Conservation (phyloP, 257 asterid genomes). For the Lithospermum erythrorhizon region DNA sequence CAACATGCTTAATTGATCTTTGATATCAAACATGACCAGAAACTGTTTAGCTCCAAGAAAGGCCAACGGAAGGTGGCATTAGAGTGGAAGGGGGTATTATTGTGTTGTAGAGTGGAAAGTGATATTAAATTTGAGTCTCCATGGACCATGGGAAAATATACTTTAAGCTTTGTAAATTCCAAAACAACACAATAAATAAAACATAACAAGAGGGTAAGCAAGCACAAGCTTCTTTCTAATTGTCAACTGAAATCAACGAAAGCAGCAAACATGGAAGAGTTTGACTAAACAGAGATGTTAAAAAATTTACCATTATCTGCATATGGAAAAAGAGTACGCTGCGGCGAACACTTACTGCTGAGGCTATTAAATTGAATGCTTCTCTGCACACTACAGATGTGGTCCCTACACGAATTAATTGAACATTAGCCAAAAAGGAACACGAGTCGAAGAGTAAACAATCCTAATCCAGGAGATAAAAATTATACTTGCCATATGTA, state of each 20-base stretch:
- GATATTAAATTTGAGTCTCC: no score
- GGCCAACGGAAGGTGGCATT: no score
- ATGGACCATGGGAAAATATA: no score
- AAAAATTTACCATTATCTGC: not conserved
- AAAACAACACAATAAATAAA: no score
- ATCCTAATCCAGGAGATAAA: not conserved
- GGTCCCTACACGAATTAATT: constrained; percentile 54
- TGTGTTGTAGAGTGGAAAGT: no score
- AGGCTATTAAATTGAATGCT: constrained; percentile 66
- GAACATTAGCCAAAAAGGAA: not conserved
- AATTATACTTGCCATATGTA: constrained; percentile 73
- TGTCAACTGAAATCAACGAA: not conserved
- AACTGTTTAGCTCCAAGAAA: no score
- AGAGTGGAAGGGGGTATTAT: no score
- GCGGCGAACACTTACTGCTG: constrained; percentile 50
- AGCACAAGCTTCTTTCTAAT: not conserved
- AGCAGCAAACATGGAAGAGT: not conserved
- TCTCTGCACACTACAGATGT: constrained; percentile 79
- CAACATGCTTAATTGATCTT: no score
- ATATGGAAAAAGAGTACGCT: not conserved
- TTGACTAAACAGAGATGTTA: not conserved
- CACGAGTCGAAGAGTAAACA: not conserved
- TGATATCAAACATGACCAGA: no score
- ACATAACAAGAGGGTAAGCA: not conserved
- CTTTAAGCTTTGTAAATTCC: no score